phyloP scores from a whole-genome alignment of 352 stramenopile species.

The Globisporangium orthogonon region DNA sequence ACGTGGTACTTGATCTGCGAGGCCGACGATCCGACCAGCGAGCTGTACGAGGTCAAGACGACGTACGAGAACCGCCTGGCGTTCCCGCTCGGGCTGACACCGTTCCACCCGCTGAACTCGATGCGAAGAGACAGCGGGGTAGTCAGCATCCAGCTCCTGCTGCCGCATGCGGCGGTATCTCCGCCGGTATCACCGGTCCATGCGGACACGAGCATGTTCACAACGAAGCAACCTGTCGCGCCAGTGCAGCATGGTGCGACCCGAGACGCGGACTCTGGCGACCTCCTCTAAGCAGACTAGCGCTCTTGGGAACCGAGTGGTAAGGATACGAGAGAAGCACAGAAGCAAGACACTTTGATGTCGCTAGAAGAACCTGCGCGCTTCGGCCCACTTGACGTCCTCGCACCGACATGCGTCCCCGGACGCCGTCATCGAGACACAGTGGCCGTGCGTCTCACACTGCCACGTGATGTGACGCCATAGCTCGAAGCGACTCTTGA shows the following conservation, averaged over 20 bases:
- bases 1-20: slow-evolving; percentile 76
- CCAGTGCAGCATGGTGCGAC: background rate
- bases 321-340: too few species aligned
- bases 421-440: background rate
- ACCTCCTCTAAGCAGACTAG: background rate
- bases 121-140: slow-evolving; percentile 43
- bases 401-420: background rate
- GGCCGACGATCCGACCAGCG: slow-evolving; percentile 48
- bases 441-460: background rate
- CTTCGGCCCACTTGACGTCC: background rate
- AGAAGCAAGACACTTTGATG: background rate
- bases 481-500: background rate
- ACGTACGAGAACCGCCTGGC: slow-evolving; percentile 59
- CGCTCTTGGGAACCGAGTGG: too few species aligned
- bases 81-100: slow-evolving; percentile 47
- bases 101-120: slow-evolving; percentile 35
- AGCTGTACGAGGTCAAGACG: slow-evolving; percentile 46
- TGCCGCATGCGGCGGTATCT: background rate
- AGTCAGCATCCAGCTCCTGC: slow-evolving; percentile 30
- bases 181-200: background rate
- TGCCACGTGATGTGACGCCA: background rate
- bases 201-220: too few species aligned
- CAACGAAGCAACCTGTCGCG: background rate
- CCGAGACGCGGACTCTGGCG: background rate
- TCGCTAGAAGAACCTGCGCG: background rate